Percentiles rank a stretch among this genome's conserved stretches.
phyloP scores from a whole-genome alignment of 2,329 filamentous ascomycete genomes.

The Fusarium algeriense region DNA sequence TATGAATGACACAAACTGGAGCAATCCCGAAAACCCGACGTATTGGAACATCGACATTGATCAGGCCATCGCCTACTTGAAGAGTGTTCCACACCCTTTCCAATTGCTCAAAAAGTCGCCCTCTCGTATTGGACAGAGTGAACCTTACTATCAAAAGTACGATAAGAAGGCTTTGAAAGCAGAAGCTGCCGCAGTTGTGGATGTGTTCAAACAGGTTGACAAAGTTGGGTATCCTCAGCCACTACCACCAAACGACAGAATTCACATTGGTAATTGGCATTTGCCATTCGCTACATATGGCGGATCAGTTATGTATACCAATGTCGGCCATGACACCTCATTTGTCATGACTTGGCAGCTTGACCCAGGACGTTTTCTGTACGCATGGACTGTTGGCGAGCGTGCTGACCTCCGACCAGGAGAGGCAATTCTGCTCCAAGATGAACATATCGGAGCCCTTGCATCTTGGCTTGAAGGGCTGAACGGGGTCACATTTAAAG shows the following conservation, averaged over 20 bases:
- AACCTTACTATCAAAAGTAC: neutral
- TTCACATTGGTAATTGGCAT: neutral
- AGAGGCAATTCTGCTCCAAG: neutral
- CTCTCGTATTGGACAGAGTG: neutral
- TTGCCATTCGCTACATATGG: neutral
- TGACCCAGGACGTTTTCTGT: neutral
- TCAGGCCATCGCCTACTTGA: neutral
- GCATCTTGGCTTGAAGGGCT: neutral
- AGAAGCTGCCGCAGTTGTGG: neutral
- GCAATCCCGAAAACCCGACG: neutral
- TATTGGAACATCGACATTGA: neutral
- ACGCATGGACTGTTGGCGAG: slow-evolving; percentile 1
- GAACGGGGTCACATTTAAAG: neutral
- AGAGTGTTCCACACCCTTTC: neutral
- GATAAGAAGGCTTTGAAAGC: neutral
- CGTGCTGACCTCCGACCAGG: neutral
- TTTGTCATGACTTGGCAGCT: neutral
- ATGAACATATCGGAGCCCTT: neutral
- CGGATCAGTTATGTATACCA: neutral
- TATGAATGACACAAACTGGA: neutral
- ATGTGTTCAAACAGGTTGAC: neutral
- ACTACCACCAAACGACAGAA: neutral
- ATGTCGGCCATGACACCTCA: neutral
- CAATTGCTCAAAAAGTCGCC: neutral
- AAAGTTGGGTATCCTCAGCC: neutral